Evolutionary conservation across 1,284 basidiomycete genomes (phyloP), one percentile per base, ranked within the genome.

Genomic region (Ganoderma lucidum): DNA sequence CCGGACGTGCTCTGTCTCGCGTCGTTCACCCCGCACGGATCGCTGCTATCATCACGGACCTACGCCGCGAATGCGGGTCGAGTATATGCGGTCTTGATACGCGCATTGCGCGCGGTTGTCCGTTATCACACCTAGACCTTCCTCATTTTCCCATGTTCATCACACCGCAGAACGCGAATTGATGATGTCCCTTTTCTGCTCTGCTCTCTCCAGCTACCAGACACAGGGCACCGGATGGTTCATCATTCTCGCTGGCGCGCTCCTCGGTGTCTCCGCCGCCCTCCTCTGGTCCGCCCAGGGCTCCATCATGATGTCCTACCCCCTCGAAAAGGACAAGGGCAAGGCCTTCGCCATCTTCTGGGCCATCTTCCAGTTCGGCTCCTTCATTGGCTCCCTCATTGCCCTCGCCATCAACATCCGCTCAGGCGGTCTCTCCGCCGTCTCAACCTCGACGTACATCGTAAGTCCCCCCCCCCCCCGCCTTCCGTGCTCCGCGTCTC

Each of bases 281-380:
- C 79, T 90, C n/a, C 80, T 90, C 15, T 88, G 87, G 87, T 84
- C 86, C 17, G 85, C 86, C 0, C 88, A 90, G 73, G 88, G 88
- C 9, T 79, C 83, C 1, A 82, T 88, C 66, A 89, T 88, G 83
- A 83, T 89, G 84, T 87, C 69, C 88, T 91, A 80, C 64, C 79
- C 79, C 66, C 81, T 87, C 68, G 83, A 90, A 69, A 85, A 90
- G 71, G 82, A 92, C 75, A 88, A 90, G 77, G 78, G 82, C 8
- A 80, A 79, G 58, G 76, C 83, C 12, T 85, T 83, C 71, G 82
- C 81, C 19, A 71, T 87, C 64, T 86, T 88, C 76, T 90, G 87
- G 88, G 80, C 83, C 60, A 84, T 87, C 75, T 88, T 88, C 82
- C 86, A 88, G 73, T 78, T 84, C 61, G 84, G 87, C 45, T 83